Percentiles rank a stretch among this genome's conserved stretches.
Evolutionary conservation across 2,329 filamentous ascomycete genomes (phyloP).

Genomic region (Aureobasidium sp.): DNA sequence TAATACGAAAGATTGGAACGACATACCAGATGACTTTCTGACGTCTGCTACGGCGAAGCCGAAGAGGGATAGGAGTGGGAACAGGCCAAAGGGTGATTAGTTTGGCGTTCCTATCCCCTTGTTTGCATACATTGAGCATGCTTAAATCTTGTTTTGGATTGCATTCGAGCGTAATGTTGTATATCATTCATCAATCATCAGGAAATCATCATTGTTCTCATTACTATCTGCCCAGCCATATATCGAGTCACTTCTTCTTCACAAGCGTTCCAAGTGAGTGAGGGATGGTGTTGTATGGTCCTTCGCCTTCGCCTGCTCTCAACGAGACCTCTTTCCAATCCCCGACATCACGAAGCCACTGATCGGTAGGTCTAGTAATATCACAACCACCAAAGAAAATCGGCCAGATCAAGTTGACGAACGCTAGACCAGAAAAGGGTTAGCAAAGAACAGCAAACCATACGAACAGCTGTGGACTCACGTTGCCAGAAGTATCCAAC

Average conservation of each 20-base stretch:
- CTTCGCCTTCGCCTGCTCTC: slow-evolving; percentile 33
- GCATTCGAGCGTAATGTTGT: neutral
- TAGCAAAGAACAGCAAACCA: neutral
- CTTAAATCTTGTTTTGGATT: neutral
- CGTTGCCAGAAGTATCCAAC: slow-evolving; percentile 40
- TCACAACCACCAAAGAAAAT: slow-evolving; percentile 39
- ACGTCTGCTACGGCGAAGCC: slow-evolving; percentile 1
- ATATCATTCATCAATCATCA: neutral
- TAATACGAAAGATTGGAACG: slow-evolving; percentile 51
- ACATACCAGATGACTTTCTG: slow-evolving; percentile 47
- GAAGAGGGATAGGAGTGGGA: slow-evolving; percentile 10
- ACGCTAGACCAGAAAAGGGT: slow-evolving; percentile 23
- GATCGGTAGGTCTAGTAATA: slow-evolving; percentile 38
- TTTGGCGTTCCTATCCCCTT: neutral
- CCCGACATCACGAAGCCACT: slow-evolving; percentile 37
- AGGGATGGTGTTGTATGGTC: slow-evolving; percentile 38
- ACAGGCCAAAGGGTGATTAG: slow-evolving; percentile 13
- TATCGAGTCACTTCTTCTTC: slow-evolving; percentile 25
- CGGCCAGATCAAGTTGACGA: slow-evolving; percentile 38
- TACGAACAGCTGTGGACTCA: slow-evolving; percentile 25
- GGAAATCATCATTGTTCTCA: neutral
- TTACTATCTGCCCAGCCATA: too few species aligned
- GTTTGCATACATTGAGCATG: neutral
- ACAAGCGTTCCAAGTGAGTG: slow-evolving; percentile 37
- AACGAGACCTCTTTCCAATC: slow-evolving; percentile 39